phyloP scores from a whole-genome alignment of 2,329 filamentous ascomycete genomes.

The Colletotrichum sublineola region DNA sequence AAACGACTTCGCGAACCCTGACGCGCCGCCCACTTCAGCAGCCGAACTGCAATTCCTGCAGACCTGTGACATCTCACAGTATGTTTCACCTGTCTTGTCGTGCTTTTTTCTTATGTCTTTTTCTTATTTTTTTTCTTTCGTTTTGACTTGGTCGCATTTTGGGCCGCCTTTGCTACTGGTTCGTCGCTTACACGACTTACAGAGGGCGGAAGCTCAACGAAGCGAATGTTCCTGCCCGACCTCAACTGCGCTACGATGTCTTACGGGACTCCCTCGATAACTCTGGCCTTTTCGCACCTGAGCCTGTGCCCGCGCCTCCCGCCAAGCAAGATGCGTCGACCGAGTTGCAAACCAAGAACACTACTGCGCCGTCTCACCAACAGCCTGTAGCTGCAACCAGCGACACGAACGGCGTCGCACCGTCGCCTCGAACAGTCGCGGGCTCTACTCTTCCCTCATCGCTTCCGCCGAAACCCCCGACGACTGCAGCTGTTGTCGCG shows the following conservation, averaged over 20 bases:
- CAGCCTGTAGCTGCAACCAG: constrained; percentile 8
- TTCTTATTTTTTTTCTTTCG: neutral
- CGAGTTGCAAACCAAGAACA: constrained; percentile 23
- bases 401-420: constrained; percentile 21
- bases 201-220: constrained; percentile 66
- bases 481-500: constrained; percentile 7
- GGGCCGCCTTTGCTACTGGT: constrained; percentile 15
- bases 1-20: constrained; percentile 67
- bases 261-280: constrained; percentile 55
- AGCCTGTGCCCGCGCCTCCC: constrained; percentile 15
- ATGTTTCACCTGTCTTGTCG: constrained; percentile 53
- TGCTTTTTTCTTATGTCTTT: no score
- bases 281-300: constrained; percentile 43
- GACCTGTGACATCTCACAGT: constrained; percentile 71
- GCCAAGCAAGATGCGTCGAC: constrained; percentile 24
- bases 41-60: constrained; percentile 70
- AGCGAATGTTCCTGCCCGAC: constrained; percentile 64
- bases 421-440: constrained; percentile 12
- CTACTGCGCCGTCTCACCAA: constrained; percentile 15
- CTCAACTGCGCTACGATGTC: constrained; percentile 59
- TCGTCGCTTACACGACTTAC: constrained; percentile 39
- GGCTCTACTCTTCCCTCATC: constrained; percentile 8
- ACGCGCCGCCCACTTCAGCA: constrained; percentile 66
- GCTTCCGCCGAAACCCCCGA: constrained; percentile 28
- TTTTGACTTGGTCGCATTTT: constrained; percentile 44